Percentiles rank a stretch among this genome's conserved stretches.
These are phyloP conservation scores for Tirmania nivea DNA, from an alignment of 495 filamentous ascomycete genomes.

Conservation along the genomic window DNA sequence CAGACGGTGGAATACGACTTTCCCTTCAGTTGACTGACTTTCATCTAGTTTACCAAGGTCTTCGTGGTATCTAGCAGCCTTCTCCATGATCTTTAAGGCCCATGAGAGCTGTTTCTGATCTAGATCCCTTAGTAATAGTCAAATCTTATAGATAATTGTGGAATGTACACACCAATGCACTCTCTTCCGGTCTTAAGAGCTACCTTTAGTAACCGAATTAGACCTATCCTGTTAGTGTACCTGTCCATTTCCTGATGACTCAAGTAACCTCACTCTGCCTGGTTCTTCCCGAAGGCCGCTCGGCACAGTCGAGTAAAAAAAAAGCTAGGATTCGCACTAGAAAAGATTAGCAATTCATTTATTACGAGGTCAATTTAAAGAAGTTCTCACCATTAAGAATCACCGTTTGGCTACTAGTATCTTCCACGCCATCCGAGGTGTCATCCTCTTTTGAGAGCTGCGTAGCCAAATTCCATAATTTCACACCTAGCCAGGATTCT, in stretches of 20 bases:
- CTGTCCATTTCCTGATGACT: neutral
- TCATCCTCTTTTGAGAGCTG: no score
- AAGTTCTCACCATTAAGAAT: no score
- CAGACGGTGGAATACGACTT: conserved; percentile 22
- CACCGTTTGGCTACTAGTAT: no score
- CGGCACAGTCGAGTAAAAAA: neutral
- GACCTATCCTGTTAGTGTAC: neutral
- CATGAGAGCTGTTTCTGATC: conserved; percentile 10
- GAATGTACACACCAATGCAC: conserved; percentile 31
- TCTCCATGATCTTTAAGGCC: conserved; percentile 36
- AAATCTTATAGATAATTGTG: conserved; percentile 5
- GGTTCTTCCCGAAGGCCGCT: neutral
- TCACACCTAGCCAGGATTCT: no score
- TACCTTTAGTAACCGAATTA: neutral
- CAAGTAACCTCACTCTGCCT: neutral
- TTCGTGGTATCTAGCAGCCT: conserved; percentile 41
- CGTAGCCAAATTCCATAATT: no score
- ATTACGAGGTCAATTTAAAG: no score
- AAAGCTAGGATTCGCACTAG: neutral
- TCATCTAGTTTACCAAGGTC: conserved; percentile 25
- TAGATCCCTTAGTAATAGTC: no score
- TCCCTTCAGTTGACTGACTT: conserved; percentile 11
- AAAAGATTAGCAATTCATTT: no score
- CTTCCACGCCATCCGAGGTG: no score
- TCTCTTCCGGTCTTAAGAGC: conserved; percentile 19